Conservation (phyloP, 2,329 filamentous ascomycete genomes). For the Aureobasidium sp. region DNA sequence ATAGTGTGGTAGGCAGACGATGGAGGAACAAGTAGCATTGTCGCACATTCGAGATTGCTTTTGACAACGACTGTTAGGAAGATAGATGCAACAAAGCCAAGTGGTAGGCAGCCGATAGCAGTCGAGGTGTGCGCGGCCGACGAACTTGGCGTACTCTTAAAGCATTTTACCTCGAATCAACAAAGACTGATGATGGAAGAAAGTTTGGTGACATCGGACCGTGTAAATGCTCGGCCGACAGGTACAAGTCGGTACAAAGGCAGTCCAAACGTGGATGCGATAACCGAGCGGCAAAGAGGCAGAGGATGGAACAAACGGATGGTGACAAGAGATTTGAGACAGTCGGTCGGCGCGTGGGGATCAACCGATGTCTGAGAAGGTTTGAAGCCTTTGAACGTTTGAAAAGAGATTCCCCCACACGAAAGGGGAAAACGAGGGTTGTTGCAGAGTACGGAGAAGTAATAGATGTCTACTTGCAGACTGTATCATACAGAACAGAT, state of each 20-base stretch:
- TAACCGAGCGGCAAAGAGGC: not conserved
- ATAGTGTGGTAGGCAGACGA: not conserved
- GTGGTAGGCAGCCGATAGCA: too few relatives aligned
- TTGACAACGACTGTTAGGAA: too few relatives aligned
- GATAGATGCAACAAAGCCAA: too few relatives aligned
- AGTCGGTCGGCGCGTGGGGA: slow-evolving; percentile 4
- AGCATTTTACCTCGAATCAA: too few relatives aligned
- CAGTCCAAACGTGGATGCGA: not conserved
- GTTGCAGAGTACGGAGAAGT: not conserved
- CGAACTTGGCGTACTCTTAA: too few relatives aligned
- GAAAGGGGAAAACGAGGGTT: slow-evolving; percentile 8
- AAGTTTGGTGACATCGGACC: not conserved
- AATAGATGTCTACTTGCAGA: too few relatives aligned
- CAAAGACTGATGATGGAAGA: too few relatives aligned
- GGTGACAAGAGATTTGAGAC: not conserved
- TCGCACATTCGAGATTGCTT: not conserved
- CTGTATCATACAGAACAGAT: too few relatives aligned
- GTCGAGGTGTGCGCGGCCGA: too few relatives aligned
- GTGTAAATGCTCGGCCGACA: not conserved
- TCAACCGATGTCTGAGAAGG: not conserved
- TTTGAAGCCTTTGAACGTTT: slow-evolving; percentile 4
- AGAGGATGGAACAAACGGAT: not conserved
- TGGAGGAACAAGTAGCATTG: not conserved
- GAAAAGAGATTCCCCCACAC: slow-evolving; percentile 5
- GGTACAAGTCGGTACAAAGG: not conserved